phyloP scores from a whole-genome alignment of 768 basidiomycete species.

The Lentinula boryana region DNA sequence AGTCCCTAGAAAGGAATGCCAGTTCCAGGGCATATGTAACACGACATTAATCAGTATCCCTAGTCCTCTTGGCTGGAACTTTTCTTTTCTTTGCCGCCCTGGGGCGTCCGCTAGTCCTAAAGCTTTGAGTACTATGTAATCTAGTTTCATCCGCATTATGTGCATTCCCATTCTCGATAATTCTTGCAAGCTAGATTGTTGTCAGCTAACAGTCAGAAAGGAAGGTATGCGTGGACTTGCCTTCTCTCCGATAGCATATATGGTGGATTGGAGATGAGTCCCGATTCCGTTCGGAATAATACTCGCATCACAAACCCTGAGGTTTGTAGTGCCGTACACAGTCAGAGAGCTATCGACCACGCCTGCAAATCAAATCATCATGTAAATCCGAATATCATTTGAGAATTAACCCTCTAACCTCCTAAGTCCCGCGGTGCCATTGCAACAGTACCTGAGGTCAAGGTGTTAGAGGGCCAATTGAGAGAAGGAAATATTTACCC shows the following conservation, averaged over 20 bases:
- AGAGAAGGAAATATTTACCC: not conserved
- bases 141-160: not conserved
- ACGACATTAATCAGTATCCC: too few species aligned
- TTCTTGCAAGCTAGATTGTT: not conserved
- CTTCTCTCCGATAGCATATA: slow-evolving; percentile 14
- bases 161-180: not conserved
- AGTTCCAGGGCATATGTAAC: too few species aligned
- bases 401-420: not conserved
- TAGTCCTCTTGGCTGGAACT: too few species aligned
- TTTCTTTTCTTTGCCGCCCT: too few species aligned
- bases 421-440: not conserved
- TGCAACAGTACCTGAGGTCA: not conserved
- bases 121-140: not conserved
- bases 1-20: too few species aligned
- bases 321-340: slow-evolving; percentile 14
- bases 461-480: not conserved
- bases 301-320: slow-evolving; percentile 11
- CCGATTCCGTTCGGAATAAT: slow-evolving; percentile 8
- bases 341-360: slow-evolving; percentile 30
- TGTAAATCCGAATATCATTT: not conserved
- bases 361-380: slow-evolving; percentile 14
- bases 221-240: not conserved
- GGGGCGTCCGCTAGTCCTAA: too few species aligned
- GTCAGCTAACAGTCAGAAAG: not conserved
- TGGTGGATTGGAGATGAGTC: slow-evolving; percentile 9